Percentiles rank a stretch among this genome's conserved stretches.
These are phyloP conservation scores for Pelargonium fulgidum DNA, from an alignment of 441 rosid genomes.

Conservation along the genomic window DNA sequence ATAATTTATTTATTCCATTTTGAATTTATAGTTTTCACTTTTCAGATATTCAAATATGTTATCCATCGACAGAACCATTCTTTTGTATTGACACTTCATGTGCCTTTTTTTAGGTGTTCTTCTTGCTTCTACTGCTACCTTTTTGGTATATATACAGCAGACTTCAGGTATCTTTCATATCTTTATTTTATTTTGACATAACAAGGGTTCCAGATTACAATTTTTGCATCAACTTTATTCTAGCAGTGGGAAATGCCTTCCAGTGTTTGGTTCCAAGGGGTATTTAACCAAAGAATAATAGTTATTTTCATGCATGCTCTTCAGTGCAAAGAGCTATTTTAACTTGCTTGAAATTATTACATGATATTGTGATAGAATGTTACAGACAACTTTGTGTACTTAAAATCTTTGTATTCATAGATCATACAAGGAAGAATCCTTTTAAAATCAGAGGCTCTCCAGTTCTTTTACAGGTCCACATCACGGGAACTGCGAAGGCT, in stretches of 20 bases:
- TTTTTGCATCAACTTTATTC: conserved; percentile 1
- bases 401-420: conserved; percentile 1
- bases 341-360: background rate
- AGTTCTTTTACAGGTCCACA: conserved; percentile 96
- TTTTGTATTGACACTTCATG: conserved; percentile 13
- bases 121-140: conserved; percentile 83
- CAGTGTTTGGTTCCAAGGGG: background rate
- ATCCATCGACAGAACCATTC: conserved; percentile 10
- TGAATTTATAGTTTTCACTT: conserved; percentile 7
- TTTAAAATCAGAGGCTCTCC: conserved; percentile 36
- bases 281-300: background rate
- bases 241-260: background rate
- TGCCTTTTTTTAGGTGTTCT: conserved; percentile 47
- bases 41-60: conserved; percentile 9
- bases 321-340: background rate
- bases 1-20: conserved; percentile 18
- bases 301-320: background rate
- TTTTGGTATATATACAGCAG: conserved; percentile 87
- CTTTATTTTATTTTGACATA: conserved; percentile 12
- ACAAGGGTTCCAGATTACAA: conserved; percentile 13
- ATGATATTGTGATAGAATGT: background rate
- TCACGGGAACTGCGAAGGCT: conserved; percentile 90
- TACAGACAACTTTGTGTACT: conserved; percentile 1
- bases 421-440: conserved; percentile 5
- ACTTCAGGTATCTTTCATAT: conserved; percentile 58